A percentile compares a stretch with the other conserved stretches of the same genome.
These are phyloP conservation scores for Oryza longistaminata DNA, from an alignment of 176 grass and related monocot species.

Conservation along the genomic window DNA sequence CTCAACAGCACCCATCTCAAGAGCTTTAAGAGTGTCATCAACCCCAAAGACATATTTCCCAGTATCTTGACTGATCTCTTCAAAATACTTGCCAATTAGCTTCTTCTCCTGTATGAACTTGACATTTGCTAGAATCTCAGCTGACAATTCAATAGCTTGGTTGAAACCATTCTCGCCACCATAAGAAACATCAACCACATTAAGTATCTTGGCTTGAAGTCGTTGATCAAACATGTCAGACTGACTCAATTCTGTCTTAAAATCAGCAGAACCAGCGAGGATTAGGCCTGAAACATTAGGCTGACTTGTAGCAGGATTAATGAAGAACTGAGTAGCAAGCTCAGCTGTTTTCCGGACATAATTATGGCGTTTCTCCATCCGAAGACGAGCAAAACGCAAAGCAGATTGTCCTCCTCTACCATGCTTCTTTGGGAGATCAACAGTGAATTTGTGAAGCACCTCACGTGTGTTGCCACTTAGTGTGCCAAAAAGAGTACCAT, in stretches of 20 bases:
- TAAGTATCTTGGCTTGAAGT: constrained; percentile 51
- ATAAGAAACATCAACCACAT: constrained; percentile 63
- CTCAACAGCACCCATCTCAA: constrained; percentile 63
- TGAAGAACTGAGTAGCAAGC: constrained; percentile 57
- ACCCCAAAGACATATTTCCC: constrained; percentile 58
- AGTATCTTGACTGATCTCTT: constrained; percentile 63
- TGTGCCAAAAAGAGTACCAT: constrained; percentile 60
- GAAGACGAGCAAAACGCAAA: constrained; percentile 57
- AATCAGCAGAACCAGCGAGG: constrained; percentile 61
- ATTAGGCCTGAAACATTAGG: constrained; percentile 56
- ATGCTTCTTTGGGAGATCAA: constrained; percentile 64
- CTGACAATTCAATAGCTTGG: constrained; percentile 58
- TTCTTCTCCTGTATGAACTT: constrained; percentile 61
- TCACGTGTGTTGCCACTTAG: constrained; percentile 58
- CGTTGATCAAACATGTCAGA: constrained; percentile 59
- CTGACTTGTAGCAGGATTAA: constrained; percentile 56
- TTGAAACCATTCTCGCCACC: constrained; percentile 56
- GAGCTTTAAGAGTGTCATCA: constrained; percentile 55
- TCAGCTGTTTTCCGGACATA: constrained; percentile 59
- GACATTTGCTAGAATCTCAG: constrained; percentile 58
- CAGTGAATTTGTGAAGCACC: constrained; percentile 56
- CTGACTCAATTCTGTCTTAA: constrained; percentile 58
- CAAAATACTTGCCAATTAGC: constrained; percentile 56
- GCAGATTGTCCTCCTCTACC: constrained; percentile 61
- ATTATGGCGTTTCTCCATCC: constrained; percentile 61